Evolutionary conservation across 2,329 filamentous ascomycete genomes (phyloP), one percentile per base, ranked within the genome.

Genomic region (Diaporthe vexans): DNA sequence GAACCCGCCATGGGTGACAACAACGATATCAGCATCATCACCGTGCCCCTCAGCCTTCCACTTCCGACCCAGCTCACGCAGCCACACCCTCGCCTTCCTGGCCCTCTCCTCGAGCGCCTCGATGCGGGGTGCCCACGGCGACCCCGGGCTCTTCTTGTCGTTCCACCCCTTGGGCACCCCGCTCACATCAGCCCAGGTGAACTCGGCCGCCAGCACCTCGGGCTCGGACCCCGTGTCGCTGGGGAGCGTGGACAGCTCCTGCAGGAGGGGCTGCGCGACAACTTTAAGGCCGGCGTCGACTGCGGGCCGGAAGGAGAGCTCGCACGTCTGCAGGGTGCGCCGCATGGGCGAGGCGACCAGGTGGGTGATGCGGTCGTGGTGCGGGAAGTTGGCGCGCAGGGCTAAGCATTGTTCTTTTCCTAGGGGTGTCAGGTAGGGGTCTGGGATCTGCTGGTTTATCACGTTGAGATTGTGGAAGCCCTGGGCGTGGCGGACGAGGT

Each of bases 1-100:
- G 78, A 95, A 94, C 0, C 93, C 94, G 1, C 95, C 95, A 79
- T 97, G 95, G 4, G 94, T 93, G 10, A 97, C 94, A 2, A 95
- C 87, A 0, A 93, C 91, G 37, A 97, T 89, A 78, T 96, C 89
- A 4, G 85, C 86, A 0, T 77, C 80, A 1, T 78, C 75, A 1
- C 46, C 46, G 9, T 11, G n/a, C 1, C 81, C 81, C 37, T 79
- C 78, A 1, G 70, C 57, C 40, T 54, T 21, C 29, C 19, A 59
- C 54, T 4, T 3, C 86, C 82, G 48, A 85, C 87, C 58, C 56
- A 88, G 76, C 0, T 88, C 84, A 21, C 88, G 81, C 75, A 97
- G 81, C 83, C 89, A 91, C 17, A 85, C 78, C 57, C 94, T 86
- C 8, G 91, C 90, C 33, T 86, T 87, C n/a, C 85, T 84, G 0